These are phyloP conservation scores for Spergularia bocconei DNA, from an alignment of 148 eudicot genomes.

Conservation along the genomic window DNA sequence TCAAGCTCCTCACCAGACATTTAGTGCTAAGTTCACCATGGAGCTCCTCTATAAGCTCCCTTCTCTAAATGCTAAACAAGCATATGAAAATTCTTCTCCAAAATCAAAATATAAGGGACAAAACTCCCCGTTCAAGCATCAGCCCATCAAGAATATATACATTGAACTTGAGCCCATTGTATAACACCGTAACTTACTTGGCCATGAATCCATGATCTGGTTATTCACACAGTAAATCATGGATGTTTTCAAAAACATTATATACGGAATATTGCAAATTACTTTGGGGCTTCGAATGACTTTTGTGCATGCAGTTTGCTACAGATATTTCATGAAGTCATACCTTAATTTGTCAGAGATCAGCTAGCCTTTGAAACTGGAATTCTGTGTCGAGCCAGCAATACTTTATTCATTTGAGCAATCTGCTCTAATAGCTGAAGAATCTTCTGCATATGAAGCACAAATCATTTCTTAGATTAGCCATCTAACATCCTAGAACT, in stretches of 20 bases:
- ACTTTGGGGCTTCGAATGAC: neutral
- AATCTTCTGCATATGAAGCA: slow-evolving; percentile 52
- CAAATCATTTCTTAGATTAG: slow-evolving; percentile 1
- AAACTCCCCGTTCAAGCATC: neutral
- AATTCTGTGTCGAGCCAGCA: slow-evolving; percentile 36
- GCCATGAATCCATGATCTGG: slow-evolving; percentile 10
- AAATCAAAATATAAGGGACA: neutral
- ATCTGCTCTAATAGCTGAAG: slow-evolving; percentile 49
- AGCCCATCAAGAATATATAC: neutral
- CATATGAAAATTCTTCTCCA: too few species aligned
- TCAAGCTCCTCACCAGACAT: neutral
- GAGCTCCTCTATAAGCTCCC: neutral
- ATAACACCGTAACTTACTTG: slow-evolving; percentile 4
- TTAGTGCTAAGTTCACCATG: neutral
- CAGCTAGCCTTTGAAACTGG: slow-evolving; percentile 27
- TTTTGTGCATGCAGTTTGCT: neutral
- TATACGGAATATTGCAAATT: neutral
- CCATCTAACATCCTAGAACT: neutral
- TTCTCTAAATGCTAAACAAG: neutral
- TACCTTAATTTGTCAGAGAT: slow-evolving; percentile 14
- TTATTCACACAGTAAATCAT: slow-evolving; percentile 4
- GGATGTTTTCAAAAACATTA: neutral
- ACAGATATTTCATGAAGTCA: neutral
- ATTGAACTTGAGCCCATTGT: neutral
- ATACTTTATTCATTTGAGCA: slow-evolving; percentile 44